Evolutionary conservation across 148 eudicot genomes (phyloP), one percentile per base, ranked within the genome.

Genomic region (Rhododendron ovatum): DNA sequence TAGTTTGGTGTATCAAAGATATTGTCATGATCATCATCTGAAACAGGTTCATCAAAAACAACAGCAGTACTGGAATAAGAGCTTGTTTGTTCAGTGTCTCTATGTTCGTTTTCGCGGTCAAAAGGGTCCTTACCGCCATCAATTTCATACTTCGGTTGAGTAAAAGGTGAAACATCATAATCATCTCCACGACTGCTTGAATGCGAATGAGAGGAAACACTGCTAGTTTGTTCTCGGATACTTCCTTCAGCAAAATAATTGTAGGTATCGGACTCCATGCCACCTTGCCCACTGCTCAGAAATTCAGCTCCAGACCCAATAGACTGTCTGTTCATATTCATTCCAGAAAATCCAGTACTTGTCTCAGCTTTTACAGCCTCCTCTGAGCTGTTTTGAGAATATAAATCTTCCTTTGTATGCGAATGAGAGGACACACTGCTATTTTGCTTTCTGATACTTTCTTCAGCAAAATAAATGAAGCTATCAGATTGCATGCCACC

Each of bases 11-110:
- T 67, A 87, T 88, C 91, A 73, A 89, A 83, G 82, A 73, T 71
- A 80, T 14, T 50, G 53, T 76, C 86, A 81, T 81, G 86, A 81
- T 92, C 96, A 84, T 85, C 88, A 87, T 92, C 95, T 75, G 98
- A 91, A 80, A 48, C 91, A 77, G 84, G 89, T 15, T 89, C 91
- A 88, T 94, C 94, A 89, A 90, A 93, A 81, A 89, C 84, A 79
- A 65, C 90, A 85, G 10, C 89, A 78, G 84, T 73, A 81, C 86
- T 61, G 81, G 78, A 33, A 82, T 51, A 65, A 55, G 90, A 82
- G 79, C 81, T 86, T 37, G 82, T 85, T 57, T 86, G 85, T 48
- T 78, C 86, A 81, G 83, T 55, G 50, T 90, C 92, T 83, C 47
- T 79, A 59, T 65, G 87, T 82, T 30, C 78, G 75, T 84, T 86